Base-by-base conservation (phyloP, 2,329 filamentous ascomycete species). In the Helotiales sp. region DNA sequence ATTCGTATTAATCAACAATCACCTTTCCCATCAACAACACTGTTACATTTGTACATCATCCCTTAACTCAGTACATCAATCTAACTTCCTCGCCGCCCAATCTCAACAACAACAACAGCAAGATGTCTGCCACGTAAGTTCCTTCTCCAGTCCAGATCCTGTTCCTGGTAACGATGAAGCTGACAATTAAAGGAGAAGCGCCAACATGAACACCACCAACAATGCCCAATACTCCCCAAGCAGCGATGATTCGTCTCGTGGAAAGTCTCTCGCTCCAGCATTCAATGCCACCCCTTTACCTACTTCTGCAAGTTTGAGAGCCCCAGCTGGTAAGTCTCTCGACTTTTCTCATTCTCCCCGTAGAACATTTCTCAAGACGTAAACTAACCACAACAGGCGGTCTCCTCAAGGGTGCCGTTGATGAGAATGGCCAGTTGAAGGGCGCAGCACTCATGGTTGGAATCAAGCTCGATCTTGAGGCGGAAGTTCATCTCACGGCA, bases 401-500 rank as follows among this genome's bases (percentile, higher is more conserved):
- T 71, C 82, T 89, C 37, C 82, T 89, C 69, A 85, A 83, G 76
- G 86, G 86, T 11, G 82, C 86, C 15, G 82, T 83, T 34, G 85
- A 87, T 68, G 83, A 85, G 32, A 79, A 87, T 63, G 86, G 87
- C 67, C 84, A 86, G 72, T 80, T 85, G 67, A 89, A 87, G 78
- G 78, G 84, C 47, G 85, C 87, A 4, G 86, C 85, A 1, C 80
- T 89, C 50, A 81, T 88, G 72, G 81, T 89, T 43, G 86, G 86
- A 64, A 88, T 89, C 79, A 88, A 89, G 80, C 80, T 89, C 40
- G 87, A 89, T 74, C 78, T 89, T 22, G 86, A 89, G 76, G 86
- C 86, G 15, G 86, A 89, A 75, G 84, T 89, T 50, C 86, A 89
- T 75, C 77, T 89, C 70, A 89, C 86, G 20, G 86, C 87, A 58